A percentile compares a stretch with the other conserved stretches of the same genome.
phyloP scores from a whole-genome alignment of 2,329 filamentous ascomycete species.

The Aspergillus thermomutatus region DNA sequence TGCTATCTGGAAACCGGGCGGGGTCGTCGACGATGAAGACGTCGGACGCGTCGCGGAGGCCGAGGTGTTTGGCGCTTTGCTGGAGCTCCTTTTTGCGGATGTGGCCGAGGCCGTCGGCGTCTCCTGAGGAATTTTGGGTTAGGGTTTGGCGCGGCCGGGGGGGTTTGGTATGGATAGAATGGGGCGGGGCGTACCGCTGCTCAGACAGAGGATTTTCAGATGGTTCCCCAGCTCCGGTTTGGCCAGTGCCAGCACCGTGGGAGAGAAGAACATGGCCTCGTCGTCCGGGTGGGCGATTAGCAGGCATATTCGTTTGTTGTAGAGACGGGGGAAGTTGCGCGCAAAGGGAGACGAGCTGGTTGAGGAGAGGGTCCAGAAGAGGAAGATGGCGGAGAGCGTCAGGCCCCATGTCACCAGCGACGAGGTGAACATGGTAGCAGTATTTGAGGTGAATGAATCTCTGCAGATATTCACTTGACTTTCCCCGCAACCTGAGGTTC shows the following conservation, averaged over 20 bases:
- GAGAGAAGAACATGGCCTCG: slow-evolving; percentile 99
- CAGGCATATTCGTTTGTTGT: slow-evolving; percentile 82
- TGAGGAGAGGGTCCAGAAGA: slow-evolving; percentile 42
- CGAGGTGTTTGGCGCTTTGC: slow-evolving; percentile 73
- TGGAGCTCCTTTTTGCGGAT: slow-evolving; percentile 79
- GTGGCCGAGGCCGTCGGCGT: slow-evolving; percentile 83
- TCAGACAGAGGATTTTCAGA: slow-evolving; percentile 89
- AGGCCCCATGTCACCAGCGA: slow-evolving; percentile 29
- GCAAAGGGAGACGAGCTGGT: slow-evolving; percentile 39
- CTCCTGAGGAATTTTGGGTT: slow-evolving; percentile 49
- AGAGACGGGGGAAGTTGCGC: slow-evolving; percentile 56
- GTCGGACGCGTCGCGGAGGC: slow-evolving; percentile 70
- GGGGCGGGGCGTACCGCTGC: slow-evolving; percentile 73
- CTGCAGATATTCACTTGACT: neutral
- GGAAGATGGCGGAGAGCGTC: slow-evolving; percentile 40
- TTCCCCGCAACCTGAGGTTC: neutral
- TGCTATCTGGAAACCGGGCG: slow-evolving; percentile 79
- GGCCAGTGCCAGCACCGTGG: slow-evolving; percentile 80
- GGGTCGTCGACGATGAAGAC: slow-evolving; percentile 81
- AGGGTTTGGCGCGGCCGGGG: too few species aligned
- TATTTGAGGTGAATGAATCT: neutral
- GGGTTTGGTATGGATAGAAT: too few species aligned
- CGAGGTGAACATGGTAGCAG: slow-evolving; percentile 13
- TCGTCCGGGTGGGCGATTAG: slow-evolving; percentile 97
- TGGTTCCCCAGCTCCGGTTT: slow-evolving; percentile 78